Conservation (phyloP, 2,329 filamentous ascomycete species). For the Sphaerulina vaccinii region DNA sequence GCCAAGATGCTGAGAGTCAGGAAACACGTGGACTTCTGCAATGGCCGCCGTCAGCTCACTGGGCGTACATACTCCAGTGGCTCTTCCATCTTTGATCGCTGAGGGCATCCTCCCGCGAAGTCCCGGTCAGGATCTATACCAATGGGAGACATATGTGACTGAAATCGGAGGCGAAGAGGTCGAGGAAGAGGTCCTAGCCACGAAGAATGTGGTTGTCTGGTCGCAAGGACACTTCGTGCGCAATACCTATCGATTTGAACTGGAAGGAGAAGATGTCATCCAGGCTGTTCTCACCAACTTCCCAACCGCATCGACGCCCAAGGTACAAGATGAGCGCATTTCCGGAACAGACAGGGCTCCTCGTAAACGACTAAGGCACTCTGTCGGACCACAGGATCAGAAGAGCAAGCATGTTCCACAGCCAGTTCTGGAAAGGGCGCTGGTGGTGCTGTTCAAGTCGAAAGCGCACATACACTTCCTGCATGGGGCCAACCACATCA, state of each 20-base stretch:
- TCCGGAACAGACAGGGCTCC: slow-evolving; percentile 7
- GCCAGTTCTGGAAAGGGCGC: slow-evolving; percentile 47
- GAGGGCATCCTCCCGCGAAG: slow-evolving; percentile 74
- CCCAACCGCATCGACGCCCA: slow-evolving; percentile 41
- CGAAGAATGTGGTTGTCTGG: slow-evolving; percentile 78
- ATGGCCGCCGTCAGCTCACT: slow-evolving; percentile 93
- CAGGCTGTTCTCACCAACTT: slow-evolving; percentile 87
- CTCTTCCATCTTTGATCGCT: slow-evolving; percentile 76
- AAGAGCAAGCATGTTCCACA: background rate
- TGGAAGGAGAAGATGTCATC: slow-evolving; percentile 82
- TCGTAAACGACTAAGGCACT: slow-evolving; percentile 9
- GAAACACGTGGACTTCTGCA: background rate
- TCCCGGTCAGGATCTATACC: slow-evolving; percentile 65
- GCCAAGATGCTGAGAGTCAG: slow-evolving; percentile 20
- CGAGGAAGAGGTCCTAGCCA: slow-evolving; percentile 80
- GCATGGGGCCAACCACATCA: slow-evolving; percentile 79
- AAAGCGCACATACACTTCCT: slow-evolving; percentile 94
- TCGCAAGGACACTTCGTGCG: slow-evolving; percentile 80
- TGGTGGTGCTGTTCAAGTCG: slow-evolving; percentile 88
- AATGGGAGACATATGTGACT: slow-evolving; percentile 66
- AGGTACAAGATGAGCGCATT: background rate
- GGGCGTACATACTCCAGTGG: slow-evolving; percentile 84
- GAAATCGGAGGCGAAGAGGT: slow-evolving; percentile 40
- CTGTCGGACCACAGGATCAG: background rate
- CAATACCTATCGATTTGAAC: slow-evolving; percentile 79